Percentiles rank a stretch among this genome's conserved stretches.
Evolutionary conservation across 2,329 filamentous ascomycete species (phyloP).

Genomic region (Macrophomina phaseolina): DNA sequence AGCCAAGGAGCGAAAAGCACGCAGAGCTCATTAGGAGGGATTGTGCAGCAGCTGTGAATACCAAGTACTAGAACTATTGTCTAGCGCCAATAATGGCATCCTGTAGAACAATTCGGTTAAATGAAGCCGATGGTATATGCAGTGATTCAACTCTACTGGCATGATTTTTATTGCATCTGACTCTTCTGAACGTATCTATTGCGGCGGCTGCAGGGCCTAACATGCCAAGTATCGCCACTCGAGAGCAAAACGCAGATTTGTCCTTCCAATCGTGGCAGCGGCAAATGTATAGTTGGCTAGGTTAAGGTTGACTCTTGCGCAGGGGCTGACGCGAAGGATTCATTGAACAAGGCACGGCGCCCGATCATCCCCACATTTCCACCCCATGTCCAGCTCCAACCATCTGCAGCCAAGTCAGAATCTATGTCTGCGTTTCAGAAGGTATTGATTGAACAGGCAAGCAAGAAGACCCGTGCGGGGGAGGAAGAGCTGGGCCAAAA

Average conservation of each 20-base stretch:
- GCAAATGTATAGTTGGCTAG: background rate
- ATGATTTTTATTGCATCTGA: no score
- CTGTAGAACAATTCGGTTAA: no score
- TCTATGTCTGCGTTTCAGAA: slow-evolving; percentile 4
- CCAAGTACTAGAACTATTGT: background rate
- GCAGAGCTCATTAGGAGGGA: background rate
- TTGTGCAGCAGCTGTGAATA: background rate
- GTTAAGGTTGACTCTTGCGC: background rate
- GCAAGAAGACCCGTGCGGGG: background rate
- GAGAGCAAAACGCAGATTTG: background rate
- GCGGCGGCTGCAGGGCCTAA: no score
- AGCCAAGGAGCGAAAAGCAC: slow-evolving; percentile 5
- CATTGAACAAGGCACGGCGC: slow-evolving; percentile 26
- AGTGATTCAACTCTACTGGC: no score
- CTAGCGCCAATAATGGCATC: no score
- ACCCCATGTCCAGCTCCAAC: background rate
- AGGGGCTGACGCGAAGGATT: background rate
- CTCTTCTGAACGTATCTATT: no score
- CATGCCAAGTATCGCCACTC: no score
- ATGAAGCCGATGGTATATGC: no score
- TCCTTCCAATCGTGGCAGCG: background rate
- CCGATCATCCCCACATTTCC: slow-evolving; percentile 4
- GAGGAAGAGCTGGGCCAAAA: background rate
- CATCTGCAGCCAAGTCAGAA: background rate
- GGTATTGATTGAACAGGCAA: background rate